A percentile compares a stretch with the other conserved stretches of the same genome.
Conservation (phyloP, 192 early-diverging fungal genomes). For the Umbelopsis sp. region DNA sequence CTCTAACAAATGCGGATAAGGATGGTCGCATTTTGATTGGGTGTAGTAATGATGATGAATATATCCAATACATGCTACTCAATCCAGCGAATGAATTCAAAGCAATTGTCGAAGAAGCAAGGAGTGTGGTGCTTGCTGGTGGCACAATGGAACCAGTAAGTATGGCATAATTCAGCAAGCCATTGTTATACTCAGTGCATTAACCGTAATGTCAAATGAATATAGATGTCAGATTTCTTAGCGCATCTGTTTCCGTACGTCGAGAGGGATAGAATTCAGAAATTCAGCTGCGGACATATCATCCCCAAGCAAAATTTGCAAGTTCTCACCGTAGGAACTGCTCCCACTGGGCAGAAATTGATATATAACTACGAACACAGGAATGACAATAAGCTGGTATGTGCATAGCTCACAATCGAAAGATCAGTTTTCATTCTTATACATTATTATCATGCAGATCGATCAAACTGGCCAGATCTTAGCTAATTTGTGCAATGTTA, state of each 20-base stretch:
- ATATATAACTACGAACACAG: slow-evolving; percentile 72
- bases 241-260: slow-evolving; percentile 58
- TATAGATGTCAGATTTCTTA: slow-evolving; percentile 43
- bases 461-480: slow-evolving; percentile 73
- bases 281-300: slow-evolving; percentile 87
- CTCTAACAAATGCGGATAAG: slow-evolving; percentile 58
- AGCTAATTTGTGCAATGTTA: slow-evolving; percentile 68
- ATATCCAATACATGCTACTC: slow-evolving; percentile 82
- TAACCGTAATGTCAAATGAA: not conserved
- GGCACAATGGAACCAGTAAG: slow-evolving; percentile 91
- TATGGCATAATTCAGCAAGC: slow-evolving; percentile 28
- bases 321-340: slow-evolving; percentile 60
- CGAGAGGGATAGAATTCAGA: slow-evolving; percentile 45
- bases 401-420: not conserved
- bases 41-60: slow-evolving; percentile 10
- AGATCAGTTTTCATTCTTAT: not conserved
- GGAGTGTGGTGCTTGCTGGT: slow-evolving; percentile 85
- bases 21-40: slow-evolving; percentile 72
- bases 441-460: slow-evolving; percentile 42
- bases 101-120: slow-evolving; percentile 75
- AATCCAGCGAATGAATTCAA: slow-evolving; percentile 82
- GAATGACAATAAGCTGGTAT: slow-evolving; percentile 45
- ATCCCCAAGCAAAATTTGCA: slow-evolving; percentile 78
- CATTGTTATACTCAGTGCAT: slow-evolving; percentile 19
- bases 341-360: slow-evolving; percentile 64